These are phyloP conservation scores for Suhomyces canberraensis DNA, from an alignment of 805 yeast species.

Conservation along the genomic window DNA sequence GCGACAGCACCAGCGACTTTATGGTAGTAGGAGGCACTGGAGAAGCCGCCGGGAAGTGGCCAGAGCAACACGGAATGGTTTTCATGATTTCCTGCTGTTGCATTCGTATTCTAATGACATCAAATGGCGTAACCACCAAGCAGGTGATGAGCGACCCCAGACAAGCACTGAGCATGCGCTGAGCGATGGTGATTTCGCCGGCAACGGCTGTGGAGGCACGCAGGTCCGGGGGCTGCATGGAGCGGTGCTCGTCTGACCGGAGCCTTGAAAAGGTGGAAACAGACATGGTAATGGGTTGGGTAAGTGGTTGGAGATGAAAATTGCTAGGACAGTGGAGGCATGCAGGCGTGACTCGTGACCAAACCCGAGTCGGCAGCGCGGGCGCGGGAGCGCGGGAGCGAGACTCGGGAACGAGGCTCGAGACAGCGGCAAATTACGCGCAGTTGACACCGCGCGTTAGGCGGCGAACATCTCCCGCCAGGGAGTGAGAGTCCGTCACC, in stretches of 20 bases:
- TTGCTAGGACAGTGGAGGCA: no score
- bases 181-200: constrained; percentile 43
- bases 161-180: constrained; percentile 77
- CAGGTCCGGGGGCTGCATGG: no score
- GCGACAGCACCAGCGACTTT: no score
- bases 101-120: constrained; percentile 70
- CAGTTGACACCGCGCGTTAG: no score
- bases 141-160: constrained; percentile 74
- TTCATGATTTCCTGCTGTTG: constrained; percentile 70
- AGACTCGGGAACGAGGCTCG: no score
- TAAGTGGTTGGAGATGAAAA: no score
- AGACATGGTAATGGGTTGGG: not conserved
- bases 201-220: not conserved
- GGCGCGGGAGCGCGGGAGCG: no score
- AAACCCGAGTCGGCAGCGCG: no score
- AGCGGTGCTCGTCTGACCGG: not conserved
- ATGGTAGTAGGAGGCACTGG: constrained; percentile 1
- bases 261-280: not conserved
- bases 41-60: constrained; percentile 6
- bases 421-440: no score
- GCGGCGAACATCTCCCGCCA: no score
- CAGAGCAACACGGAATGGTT: constrained; percentile 25
- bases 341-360: no score
- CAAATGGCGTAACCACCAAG: constrained; percentile 73
- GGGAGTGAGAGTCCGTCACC: no score